Conservation (phyloP, 2,329 filamentous ascomycete genomes). For the Pseudovirgaria hyperparasitica region DNA sequence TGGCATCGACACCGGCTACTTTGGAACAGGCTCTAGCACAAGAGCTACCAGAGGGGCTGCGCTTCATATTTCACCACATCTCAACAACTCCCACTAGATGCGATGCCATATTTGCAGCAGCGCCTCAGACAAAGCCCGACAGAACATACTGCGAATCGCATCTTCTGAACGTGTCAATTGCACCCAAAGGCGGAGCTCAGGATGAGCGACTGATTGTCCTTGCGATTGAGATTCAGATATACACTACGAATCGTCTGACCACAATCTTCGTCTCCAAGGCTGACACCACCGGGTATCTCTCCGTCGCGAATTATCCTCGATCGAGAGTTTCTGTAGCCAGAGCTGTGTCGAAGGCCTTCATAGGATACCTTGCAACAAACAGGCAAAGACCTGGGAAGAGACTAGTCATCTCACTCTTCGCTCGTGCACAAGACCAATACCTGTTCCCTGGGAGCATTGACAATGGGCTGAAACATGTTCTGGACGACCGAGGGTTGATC, state of each 20-base stretch:
- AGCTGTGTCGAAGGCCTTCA: slow-evolving; percentile 59
- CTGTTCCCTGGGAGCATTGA: slow-evolving; percentile 87
- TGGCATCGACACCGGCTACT: slow-evolving; percentile 14
- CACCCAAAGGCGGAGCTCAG: slow-evolving; percentile 8
- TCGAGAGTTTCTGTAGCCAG: slow-evolving; percentile 53
- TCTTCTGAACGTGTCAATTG: slow-evolving; percentile 50
- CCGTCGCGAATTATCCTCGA: slow-evolving; percentile 45
- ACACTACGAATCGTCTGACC: slow-evolving; percentile 63
- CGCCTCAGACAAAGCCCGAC: slow-evolving; percentile 58
- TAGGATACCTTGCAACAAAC: slow-evolving; percentile 59
- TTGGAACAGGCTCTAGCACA: slow-evolving; percentile 35
- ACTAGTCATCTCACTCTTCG: slow-evolving; percentile 79
- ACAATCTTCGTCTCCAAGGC: slow-evolving; percentile 95
- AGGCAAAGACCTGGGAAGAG: slow-evolving; percentile 52
- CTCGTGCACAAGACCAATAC: slow-evolving; percentile 83
- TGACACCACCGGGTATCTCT: slow-evolving; percentile 83
- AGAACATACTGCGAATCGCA: slow-evolving; percentile 80
- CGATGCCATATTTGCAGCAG: slow-evolving; percentile 65
- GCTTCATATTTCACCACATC: slow-evolving; percentile 69
- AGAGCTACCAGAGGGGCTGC: slow-evolving; percentile 38
- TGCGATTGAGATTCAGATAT: slow-evolving; percentile 78
- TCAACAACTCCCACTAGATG: slow-evolving; percentile 70
- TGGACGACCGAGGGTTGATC: slow-evolving; percentile 80
- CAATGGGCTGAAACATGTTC: slow-evolving; percentile 73
- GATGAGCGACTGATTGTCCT: slow-evolving; percentile 54